A percentile compares a stretch with the other conserved stretches of the same genome.
phyloP scores from a whole-genome alignment of 768 basidiomycete genomes.

The Russula griseocarnosa region DNA sequence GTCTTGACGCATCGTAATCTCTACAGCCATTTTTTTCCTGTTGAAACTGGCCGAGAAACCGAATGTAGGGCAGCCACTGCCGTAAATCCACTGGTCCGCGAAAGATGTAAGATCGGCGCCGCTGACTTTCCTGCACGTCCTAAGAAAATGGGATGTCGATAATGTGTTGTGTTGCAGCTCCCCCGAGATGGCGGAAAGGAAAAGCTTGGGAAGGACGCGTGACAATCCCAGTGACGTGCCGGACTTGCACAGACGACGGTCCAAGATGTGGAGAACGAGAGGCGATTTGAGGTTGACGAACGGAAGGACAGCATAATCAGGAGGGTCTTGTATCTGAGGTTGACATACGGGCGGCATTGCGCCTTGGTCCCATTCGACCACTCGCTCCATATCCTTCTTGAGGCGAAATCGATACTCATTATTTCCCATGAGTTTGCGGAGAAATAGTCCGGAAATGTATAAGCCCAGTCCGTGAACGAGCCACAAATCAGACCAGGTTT shows the following conservation, averaged over 20 bases:
- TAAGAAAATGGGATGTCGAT: slow-evolving; percentile 85
- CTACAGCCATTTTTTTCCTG: slow-evolving; percentile 96
- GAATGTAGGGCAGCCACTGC: slow-evolving; percentile 92
- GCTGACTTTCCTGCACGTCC: slow-evolving; percentile 89
- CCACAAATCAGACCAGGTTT: slow-evolving; percentile 93
- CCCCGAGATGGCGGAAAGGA: slow-evolving; percentile 88
- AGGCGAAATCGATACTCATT: slow-evolving; percentile 95
- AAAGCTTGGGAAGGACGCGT: slow-evolving; percentile 91
- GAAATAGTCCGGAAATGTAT: slow-evolving; percentile 84
- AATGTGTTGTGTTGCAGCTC: slow-evolving; percentile 82
- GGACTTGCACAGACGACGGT: slow-evolving; percentile 88
- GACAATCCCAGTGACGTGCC: slow-evolving; percentile 93
- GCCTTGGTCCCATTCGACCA: slow-evolving; percentile 83
- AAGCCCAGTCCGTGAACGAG: slow-evolving; percentile 91
- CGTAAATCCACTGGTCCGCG: slow-evolving; percentile 99
- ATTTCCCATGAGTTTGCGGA: slow-evolving; percentile 84
- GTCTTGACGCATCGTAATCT: slow-evolving; percentile 90
- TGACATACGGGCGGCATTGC: slow-evolving; percentile 91
- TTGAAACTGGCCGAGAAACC: slow-evolving; percentile 89
- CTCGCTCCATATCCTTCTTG: slow-evolving; percentile 94
- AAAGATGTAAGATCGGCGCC: slow-evolving; percentile 87
- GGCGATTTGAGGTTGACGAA: slow-evolving; percentile 96
- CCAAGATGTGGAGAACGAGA: slow-evolving; percentile 93
- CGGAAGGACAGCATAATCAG: slow-evolving; percentile 69
- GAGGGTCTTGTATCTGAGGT: slow-evolving; percentile 79